Conservation (phyloP, 768 basidiomycete genomes). For the Boletus sp. region DNA sequence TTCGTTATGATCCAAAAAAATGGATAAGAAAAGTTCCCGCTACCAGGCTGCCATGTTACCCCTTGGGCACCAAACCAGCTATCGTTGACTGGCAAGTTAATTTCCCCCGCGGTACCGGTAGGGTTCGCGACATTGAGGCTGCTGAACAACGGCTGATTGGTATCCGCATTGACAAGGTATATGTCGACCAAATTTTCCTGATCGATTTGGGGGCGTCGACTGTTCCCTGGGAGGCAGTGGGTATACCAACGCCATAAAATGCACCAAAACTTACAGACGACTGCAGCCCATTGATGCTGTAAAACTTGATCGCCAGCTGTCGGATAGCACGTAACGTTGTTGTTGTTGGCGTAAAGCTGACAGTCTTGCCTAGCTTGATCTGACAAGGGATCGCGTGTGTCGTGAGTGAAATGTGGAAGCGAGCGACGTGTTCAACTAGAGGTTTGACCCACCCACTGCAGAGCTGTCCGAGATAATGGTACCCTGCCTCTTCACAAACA, state of each 20-base stretch:
- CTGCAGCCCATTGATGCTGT: conserved; percentile 75
- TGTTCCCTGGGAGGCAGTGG: conserved; percentile 60
- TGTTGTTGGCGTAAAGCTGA: conserved; percentile 60
- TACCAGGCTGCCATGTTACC: conserved; percentile 42
- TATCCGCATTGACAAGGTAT: conserved; percentile 76
- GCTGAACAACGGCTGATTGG: conserved; percentile 47
- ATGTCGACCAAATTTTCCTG: conserved; percentile 68
- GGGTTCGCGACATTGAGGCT: conserved; percentile 47
- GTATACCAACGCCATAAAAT: conserved; percentile 10
- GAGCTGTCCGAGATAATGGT: conserved; percentile 25
- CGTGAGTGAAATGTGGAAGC: conserved; percentile 8
- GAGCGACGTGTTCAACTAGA: conserved; percentile 6
- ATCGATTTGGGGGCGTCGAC: conserved; percentile 60
- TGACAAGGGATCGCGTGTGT: conserved; percentile 14
- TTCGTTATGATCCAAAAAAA: conserved; percentile 81
- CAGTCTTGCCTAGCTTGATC: conserved; percentile 47
- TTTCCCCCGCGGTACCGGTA: conserved; percentile 53
- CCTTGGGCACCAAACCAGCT: conserved; percentile 67
- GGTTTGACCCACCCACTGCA: conserved; percentile 27
- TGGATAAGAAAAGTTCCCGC: conserved; percentile 55
- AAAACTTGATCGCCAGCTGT: conserved; percentile 48
- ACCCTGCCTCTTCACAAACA: conserved; percentile 22
- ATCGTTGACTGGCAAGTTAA: conserved; percentile 64
- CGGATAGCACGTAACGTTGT: conserved; percentile 79
- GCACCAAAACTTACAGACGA: conserved; percentile 65